Conservation (phyloP, 2,329 filamentous ascomycete genomes). For the Periconia sp. region DNA sequence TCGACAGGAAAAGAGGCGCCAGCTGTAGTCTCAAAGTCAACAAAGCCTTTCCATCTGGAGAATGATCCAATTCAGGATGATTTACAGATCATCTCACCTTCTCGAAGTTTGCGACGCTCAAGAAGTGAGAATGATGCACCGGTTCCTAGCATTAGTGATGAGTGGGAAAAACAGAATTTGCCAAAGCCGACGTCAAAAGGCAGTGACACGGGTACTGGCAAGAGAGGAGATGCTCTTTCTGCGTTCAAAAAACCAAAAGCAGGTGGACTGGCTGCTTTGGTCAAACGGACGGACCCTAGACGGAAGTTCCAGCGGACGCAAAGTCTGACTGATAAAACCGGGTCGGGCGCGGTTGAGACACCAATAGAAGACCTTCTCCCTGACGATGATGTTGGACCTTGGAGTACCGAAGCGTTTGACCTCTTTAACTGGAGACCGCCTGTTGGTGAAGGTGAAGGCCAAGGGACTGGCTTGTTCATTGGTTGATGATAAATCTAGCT, state of each 20-base stretch:
- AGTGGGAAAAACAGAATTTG: conserved; percentile 33
- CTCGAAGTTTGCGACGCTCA: conserved; percentile 28
- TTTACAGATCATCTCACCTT: conserved; percentile 11
- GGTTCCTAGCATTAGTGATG: conserved; percentile 28
- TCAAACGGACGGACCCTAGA: conserved; percentile 35
- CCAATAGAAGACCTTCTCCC: conserved; percentile 41
- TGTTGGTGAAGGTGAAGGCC: conserved; percentile 7
- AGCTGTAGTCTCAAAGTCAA: conserved; percentile 22
- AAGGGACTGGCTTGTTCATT: conserved; percentile 12
- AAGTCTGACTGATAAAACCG: conserved; percentile 25
- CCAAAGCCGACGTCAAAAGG: conserved; percentile 8
- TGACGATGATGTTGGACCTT: conserved; percentile 62
- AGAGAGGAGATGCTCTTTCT: neutral
- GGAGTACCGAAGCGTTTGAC: conserved; percentile 70
- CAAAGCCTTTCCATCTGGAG: conserved; percentile 9
- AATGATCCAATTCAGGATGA: conserved; percentile 30
- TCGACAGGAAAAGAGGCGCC: conserved; percentile 35
- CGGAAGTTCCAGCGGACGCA: conserved; percentile 29
- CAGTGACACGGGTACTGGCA: neutral
- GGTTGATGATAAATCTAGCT: conserved; percentile 2
- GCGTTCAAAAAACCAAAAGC: conserved; percentile 11
- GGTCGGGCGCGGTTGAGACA: conserved; percentile 13
- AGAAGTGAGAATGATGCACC: conserved; percentile 37
- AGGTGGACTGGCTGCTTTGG: conserved; percentile 25
- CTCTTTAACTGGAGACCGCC: conserved; percentile 64